Conservation (phyloP, 129 eudicot species). For the Helianthus annuus region DNA sequence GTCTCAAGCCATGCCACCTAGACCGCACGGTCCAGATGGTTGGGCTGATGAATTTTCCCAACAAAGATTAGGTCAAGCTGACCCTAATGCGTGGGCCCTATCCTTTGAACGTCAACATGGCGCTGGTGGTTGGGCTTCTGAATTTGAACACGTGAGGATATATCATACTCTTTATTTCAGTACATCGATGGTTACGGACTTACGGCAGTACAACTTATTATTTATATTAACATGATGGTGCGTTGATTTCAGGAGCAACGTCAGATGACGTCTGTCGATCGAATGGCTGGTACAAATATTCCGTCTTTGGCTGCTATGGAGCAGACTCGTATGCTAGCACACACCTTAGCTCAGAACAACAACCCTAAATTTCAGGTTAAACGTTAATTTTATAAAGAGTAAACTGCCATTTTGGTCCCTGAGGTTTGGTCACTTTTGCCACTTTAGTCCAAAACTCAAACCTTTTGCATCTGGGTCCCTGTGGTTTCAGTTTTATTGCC, state of each 20-base stretch:
- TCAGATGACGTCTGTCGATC: constrained; percentile 65
- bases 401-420: no score
- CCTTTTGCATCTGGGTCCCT: no score
- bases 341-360: constrained; percentile 86
- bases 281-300: constrained; percentile 61
- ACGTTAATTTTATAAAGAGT: no score
- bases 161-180: neutral
- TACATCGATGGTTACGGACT: neutral
- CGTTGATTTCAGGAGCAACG: constrained; percentile 66
- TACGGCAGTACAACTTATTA: neutral
- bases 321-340: constrained; percentile 96
- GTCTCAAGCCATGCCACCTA: constrained; percentile 68
- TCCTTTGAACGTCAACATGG: constrained; percentile 94
- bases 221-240: constrained; percentile 7
- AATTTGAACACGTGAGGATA: constrained; percentile 81
- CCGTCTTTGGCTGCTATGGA: constrained; percentile 90
- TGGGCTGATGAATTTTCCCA: constrained; percentile 84
- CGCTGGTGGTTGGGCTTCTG: constrained; percentile 95
- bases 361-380: constrained; percentile 96
- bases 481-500: no score
- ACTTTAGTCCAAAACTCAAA: no score
- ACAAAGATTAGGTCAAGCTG: constrained; percentile 42
- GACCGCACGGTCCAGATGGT: constrained; percentile 64
- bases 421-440: no score
- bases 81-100: constrained; percentile 83